Evolutionary conservation across 192 early-diverging fungal genomes (phyloP).

Genomic region (Coemansia sp.): DNA sequence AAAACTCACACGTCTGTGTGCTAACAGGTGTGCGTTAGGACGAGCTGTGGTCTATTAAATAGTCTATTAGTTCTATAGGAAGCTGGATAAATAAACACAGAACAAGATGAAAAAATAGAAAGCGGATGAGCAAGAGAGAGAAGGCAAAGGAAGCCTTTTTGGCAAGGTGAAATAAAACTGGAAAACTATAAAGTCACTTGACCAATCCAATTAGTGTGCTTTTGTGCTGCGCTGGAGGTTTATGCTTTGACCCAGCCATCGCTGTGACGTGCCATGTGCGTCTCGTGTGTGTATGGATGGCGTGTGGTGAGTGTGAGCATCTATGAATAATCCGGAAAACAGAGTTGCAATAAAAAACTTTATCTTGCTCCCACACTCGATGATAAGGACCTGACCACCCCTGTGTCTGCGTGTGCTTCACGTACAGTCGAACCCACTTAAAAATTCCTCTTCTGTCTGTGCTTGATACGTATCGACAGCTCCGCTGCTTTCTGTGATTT

Average conservation of each 20-base stretch:
- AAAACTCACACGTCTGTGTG: too few relatives aligned
- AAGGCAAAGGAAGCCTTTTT: background rate
- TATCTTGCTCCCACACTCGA: too few relatives aligned
- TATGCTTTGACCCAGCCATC: background rate
- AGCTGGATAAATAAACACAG: background rate
- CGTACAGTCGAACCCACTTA: background rate
- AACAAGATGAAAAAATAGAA: background rate
- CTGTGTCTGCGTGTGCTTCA: background rate
- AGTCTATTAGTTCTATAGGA: background rate
- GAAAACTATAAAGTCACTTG: slow-evolving; percentile 1
- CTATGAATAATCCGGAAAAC: background rate
- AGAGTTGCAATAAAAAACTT: too few relatives aligned
- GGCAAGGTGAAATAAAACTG: background rate
- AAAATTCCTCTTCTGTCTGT: background rate
- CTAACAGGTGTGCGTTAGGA: background rate
- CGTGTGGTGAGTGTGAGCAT: background rate
- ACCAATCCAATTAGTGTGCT: background rate
- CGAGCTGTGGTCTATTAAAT: background rate
- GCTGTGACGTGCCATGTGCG: background rate
- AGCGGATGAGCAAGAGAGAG: background rate
- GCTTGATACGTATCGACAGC: background rate
- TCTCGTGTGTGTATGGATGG: background rate
- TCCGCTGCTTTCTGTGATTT: background rate
- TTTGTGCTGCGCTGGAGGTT: slow-evolving; percentile 5
- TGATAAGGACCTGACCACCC: too few relatives aligned